These are phyloP conservation scores for Ustilago tritici DNA, from an alignment of 1,284 basidiomycete genomes.

Conservation along the genomic window DNA sequence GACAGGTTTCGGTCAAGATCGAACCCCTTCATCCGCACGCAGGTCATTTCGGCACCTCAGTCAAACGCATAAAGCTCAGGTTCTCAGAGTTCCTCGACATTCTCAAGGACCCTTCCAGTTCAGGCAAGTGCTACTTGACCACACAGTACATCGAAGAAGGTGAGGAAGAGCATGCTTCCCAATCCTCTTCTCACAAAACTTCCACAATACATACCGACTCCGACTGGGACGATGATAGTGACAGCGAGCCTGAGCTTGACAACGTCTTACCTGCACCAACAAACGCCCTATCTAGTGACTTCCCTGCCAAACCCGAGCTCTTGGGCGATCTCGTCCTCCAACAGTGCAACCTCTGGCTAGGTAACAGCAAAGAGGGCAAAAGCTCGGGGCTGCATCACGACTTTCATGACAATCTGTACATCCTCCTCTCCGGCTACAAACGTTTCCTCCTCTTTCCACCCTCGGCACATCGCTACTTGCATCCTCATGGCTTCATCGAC, in stretches of 20 bases:
- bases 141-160: conserved; percentile 64
- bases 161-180: conserved; percentile 25
- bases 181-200: conserved; percentile 30
- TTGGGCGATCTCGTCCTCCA: conserved; percentile 66
- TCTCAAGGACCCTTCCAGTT: conserved; percentile 42
- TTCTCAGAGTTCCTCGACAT: conserved; percentile 58
- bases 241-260: conserved; percentile 54
- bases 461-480: conserved; percentile 54
- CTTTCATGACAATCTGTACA: conserved; percentile 69
- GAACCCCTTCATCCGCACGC: conserved; percentile 61
- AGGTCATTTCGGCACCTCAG: conserved; percentile 63
- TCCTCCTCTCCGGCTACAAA: conserved; percentile 66
- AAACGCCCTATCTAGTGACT: conserved; percentile 57
- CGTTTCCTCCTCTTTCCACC: conserved; percentile 68
- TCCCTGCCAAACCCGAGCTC: conserved; percentile 61
- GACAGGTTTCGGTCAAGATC: conserved; percentile 61
- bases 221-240: conserved; percentile 46
- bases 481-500: conserved; percentile 55
- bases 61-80: conserved; percentile 43
- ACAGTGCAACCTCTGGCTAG: conserved; percentile 69
- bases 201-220: conserved; percentile 39
- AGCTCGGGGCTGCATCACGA: conserved; percentile 68
- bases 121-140: conserved; percentile 65
- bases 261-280: conserved; percentile 63
- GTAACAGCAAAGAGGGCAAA: conserved; percentile 55